Conservation (phyloP, 768 basidiomycete genomes). For the Suillus decipiens region DNA sequence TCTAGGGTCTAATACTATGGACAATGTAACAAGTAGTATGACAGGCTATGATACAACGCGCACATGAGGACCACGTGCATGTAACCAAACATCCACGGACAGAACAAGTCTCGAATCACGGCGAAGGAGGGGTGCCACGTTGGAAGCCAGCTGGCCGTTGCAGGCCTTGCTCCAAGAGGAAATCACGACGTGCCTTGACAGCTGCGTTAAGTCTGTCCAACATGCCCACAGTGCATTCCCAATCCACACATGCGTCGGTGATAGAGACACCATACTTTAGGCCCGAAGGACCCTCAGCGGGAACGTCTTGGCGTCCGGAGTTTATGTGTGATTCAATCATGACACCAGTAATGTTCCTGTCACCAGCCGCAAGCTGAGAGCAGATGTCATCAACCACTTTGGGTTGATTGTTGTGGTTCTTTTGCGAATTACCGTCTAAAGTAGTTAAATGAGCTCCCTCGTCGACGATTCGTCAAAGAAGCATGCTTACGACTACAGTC, state of each 20-base stretch:
- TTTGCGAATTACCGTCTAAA: constrained; percentile 91
- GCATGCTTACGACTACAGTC: constrained; percentile 74
- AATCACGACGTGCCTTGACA: constrained; percentile 29
- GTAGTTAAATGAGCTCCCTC: not conserved
- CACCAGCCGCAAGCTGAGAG: constrained; percentile 71
- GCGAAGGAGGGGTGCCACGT: constrained; percentile 18
- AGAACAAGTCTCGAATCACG: constrained; percentile 10
- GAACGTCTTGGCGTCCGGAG: constrained; percentile 89
- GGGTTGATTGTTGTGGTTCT: constrained; percentile 92
- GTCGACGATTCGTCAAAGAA: not conserved
- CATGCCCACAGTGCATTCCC: constrained; percentile 77
- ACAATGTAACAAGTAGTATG: not conserved
- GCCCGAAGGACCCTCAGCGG: constrained; percentile 60
- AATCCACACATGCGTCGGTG: constrained; percentile 91
- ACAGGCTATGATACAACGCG: constrained; percentile 8
- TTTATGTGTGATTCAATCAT: constrained; percentile 98
- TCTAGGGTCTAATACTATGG: not conserved
- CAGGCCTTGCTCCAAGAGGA: constrained; percentile 27
- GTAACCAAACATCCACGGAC: not conserved
- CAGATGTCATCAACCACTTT: constrained; percentile 73
- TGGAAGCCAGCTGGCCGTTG: constrained; percentile 30
- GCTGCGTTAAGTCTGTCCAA: constrained; percentile 67
- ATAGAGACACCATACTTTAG: constrained; percentile 85
- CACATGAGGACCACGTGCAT: not conserved
- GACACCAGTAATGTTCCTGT: constrained; percentile 80